Conservation (phyloP, 768 basidiomycete genomes). For the Tephrocybe sp. region DNA sequence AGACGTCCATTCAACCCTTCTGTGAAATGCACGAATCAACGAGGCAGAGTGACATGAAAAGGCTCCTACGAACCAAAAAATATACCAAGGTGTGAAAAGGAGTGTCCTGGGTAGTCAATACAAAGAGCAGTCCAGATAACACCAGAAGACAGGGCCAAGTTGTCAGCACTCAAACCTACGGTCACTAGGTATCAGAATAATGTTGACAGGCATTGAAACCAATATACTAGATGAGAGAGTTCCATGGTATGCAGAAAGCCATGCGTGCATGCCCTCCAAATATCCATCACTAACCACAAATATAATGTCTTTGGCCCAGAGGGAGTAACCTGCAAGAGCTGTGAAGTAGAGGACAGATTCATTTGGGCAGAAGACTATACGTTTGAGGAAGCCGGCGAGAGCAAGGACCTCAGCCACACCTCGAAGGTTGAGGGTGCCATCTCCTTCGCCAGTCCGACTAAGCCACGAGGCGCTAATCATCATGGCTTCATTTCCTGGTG, state of each 20-base stretch:
- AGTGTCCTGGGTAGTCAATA: conserved; percentile 96
- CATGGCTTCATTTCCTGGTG: conserved; percentile 93
- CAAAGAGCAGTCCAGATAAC: conserved; percentile 95
- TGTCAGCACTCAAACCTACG: conserved; percentile 66
- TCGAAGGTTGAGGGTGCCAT: conserved; percentile 71
- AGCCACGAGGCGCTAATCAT: conserved; percentile 91
- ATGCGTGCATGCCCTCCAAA: conserved; percentile 91
- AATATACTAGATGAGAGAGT: conserved; percentile 59
- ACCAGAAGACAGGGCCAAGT: conserved; percentile 68
- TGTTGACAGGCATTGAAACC: not conserved
- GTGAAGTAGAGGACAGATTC: conserved; percentile 1
- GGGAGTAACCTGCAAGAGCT: conserved; percentile 61
- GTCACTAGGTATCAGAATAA: not conserved
- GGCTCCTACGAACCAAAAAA: conserved; percentile 78
- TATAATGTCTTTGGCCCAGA: conserved; percentile 95
- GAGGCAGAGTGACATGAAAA: not conserved
- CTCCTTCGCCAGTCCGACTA: conserved; percentile 60
- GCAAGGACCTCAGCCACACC: conserved; percentile 86
- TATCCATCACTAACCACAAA: conserved; percentile 89
- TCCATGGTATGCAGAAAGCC: conserved; percentile 83
- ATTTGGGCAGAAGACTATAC: conserved; percentile 41
- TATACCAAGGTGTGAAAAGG: conserved; percentile 93
- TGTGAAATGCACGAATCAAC: conserved; percentile 29
- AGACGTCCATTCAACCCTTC: conserved; percentile 95
- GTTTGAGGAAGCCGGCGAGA: conserved; percentile 80